A percentile compares a stretch with the other conserved stretches of the same genome.
phyloP scores from a whole-genome alignment of 768 basidiomycete species.

The Cystofilobasidium macerans region DNA sequence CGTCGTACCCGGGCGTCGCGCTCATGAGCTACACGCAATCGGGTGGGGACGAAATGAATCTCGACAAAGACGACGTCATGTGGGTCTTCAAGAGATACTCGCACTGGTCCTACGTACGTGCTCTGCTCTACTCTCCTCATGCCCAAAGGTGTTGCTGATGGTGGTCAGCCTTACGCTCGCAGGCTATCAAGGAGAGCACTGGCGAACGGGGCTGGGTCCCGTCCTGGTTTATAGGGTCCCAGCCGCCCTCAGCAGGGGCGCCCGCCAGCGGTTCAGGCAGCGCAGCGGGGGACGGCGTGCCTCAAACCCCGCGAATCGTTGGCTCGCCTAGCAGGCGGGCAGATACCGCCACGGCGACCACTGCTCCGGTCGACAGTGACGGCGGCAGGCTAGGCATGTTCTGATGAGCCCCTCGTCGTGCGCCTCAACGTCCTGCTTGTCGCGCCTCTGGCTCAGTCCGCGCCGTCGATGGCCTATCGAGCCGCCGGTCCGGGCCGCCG shows the following conservation, averaged over 20 bases:
- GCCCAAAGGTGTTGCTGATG: slow-evolving; percentile 1
- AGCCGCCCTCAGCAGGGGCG: background rate
- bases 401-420: too few relatives aligned
- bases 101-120: slow-evolving; percentile 73
- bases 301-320: background rate
- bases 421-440: too few relatives aligned
- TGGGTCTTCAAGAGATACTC: slow-evolving; percentile 96
- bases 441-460: too few relatives aligned
- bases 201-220: slow-evolving; percentile 11
- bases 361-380: background rate
- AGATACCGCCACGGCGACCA: background rate
- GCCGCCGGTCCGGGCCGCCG: too few relatives aligned
- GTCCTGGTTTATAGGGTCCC: background rate
- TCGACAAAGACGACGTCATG: slow-evolving; percentile 76
- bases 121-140: background rate
- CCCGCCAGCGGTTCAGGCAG: background rate
- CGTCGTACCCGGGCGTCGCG: slow-evolving; percentile 90
- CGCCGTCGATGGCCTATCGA: too few relatives aligned
- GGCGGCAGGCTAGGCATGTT: background rate
- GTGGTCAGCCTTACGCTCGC: background rate
- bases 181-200: slow-evolving; percentile 13
- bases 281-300: background rate
- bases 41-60: slow-evolving; percentile 80
- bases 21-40: slow-evolving; percentile 94
- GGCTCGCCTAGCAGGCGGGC: background rate